Evolutionary conservation across 2,329 filamentous ascomycete genomes (phyloP), one percentile per base, ranked within the genome.

Genomic region (Cordyceps farinosa): DNA sequence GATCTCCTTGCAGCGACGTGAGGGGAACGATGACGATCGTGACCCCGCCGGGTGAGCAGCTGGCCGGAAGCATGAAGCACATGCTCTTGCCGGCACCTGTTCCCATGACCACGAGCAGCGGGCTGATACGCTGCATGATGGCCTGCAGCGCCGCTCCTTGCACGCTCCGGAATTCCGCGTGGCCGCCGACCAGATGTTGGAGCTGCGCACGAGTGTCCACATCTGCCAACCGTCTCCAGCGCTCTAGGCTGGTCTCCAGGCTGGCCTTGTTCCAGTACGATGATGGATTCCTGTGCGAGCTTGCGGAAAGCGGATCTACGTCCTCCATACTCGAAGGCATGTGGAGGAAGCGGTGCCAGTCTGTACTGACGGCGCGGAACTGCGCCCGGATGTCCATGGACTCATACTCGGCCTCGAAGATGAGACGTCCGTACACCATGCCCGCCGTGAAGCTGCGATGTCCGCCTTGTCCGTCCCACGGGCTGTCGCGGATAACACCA

Each of bases 61-160:
- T 40, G 36, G 52, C 66, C 36, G 62, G 61, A 17, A 67, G 56
- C 38, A 66, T 66, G 40, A 67, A 66, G 29, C 42, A 63, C 22
- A 67, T 17, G 30, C 62, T 67, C 58, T 67, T 67, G 15, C 62
- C 62, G 22, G 48, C 47, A 5, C 63, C 57, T 9, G 62, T 68
- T 3, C 64, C 58, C 38, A 56, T 64, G 0, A 68, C 58, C 34
- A 58, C 13, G 3, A 68, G 17, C 1, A 68, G 13, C 32, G 58
- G 62, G 29, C 40, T 65, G 36, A 57, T 40, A 4, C 40, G 11
- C 15, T 17, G 27, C 13, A 61, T 51, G 10, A 66, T 65, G 13
- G 51, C 47, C 29, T 44, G 30, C 3, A 67, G 10, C 34, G 34
- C 63, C 42, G 22, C 29, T 50, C 44, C 17, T 38, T 67, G 53